A percentile compares a stretch with the other conserved stretches of the same genome.
These are phyloP conservation scores for Lanmaoa pseudosensibilis DNA, from an alignment of 768 basidiomycete genomes.

Conservation along the genomic window DNA sequence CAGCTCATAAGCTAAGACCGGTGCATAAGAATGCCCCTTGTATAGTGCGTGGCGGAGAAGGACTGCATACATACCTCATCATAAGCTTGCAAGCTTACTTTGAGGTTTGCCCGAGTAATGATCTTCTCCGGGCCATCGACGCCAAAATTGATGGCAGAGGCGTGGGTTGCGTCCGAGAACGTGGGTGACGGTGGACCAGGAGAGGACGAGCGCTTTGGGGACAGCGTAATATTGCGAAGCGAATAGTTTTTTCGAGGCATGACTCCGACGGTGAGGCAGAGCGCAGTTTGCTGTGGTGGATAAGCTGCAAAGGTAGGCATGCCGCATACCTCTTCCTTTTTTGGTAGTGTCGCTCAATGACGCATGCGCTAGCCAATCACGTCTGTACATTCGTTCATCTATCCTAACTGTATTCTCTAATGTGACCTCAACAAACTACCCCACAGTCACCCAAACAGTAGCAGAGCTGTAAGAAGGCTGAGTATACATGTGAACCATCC, in stretches of 20 bases:
- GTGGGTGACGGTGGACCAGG: constrained; percentile 78
- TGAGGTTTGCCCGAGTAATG: constrained; percentile 77
- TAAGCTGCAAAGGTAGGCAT: constrained; percentile 11
- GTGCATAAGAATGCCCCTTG: constrained; percentile 18
- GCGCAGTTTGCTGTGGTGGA: constrained; percentile 13
- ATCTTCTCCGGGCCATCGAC: constrained; percentile 75
- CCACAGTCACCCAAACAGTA: not conserved
- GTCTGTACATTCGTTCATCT: constrained; percentile 2
- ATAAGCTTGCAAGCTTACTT: constrained; percentile 74
- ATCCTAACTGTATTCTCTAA: constrained; percentile 10
- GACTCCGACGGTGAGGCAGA: constrained; percentile 14
- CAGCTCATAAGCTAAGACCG: constrained; percentile 64
- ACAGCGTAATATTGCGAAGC: constrained; percentile 53
- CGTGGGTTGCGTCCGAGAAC: constrained; percentile 78
- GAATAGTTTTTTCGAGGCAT: constrained; percentile 59
- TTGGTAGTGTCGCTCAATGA: constrained; percentile 8
- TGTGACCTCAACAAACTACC: not conserved
- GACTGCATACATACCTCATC: constrained; percentile 60
- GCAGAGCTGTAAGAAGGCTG: constrained; percentile 5
- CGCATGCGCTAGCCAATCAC: not conserved
- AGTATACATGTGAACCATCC: constrained; percentile 2
- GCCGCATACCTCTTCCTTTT: constrained; percentile 15
- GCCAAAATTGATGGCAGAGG: constrained; percentile 75
- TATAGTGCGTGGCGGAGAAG: not conserved
- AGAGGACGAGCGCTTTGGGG: constrained; percentile 45